These are phyloP conservation scores for Scedosporium minutisporum DNA, from an alignment of 2,329 filamentous ascomycete genomes.

Conservation along the genomic window DNA sequence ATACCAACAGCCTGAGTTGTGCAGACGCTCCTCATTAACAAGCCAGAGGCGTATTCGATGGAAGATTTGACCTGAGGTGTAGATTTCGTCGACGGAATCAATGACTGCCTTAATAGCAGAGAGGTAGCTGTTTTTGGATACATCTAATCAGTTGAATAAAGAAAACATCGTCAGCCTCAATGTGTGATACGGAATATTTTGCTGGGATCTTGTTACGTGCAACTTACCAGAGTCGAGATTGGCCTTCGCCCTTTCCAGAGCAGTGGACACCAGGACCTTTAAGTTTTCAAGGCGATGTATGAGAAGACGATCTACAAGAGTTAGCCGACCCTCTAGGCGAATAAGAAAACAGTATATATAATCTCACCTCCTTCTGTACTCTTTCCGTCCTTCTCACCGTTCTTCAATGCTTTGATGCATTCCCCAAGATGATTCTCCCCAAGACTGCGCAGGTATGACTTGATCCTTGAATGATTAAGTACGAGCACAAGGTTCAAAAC, in stretches of 20 bases:
- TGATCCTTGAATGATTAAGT: background rate
- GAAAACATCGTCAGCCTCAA: background rate
- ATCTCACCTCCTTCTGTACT: background rate
- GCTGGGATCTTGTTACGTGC: too few species aligned
- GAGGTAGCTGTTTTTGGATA: background rate
- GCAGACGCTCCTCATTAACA: conserved; percentile 11
- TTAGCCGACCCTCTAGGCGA: too few species aligned
- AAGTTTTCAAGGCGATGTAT: too few species aligned
- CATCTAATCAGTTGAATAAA: background rate
- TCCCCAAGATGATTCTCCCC: background rate
- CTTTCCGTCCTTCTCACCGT: background rate
- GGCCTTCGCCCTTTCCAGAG: too few species aligned
- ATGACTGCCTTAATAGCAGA: background rate
- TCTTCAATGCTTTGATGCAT: background rate
- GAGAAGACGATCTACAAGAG: too few species aligned
- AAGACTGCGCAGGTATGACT: background rate
- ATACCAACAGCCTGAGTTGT: conserved; percentile 15
- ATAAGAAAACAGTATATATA: too few species aligned
- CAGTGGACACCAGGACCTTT: too few species aligned
- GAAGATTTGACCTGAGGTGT: background rate
- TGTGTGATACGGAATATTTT: background rate
- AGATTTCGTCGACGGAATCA: background rate
- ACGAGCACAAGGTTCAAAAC: background rate
- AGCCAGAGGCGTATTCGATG: conserved; percentile 13
- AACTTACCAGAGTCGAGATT: too few species aligned